These are phyloP conservation scores for Solanum ossicruentum DNA, from an alignment of 257 asterid species.

Conservation along the genomic window DNA sequence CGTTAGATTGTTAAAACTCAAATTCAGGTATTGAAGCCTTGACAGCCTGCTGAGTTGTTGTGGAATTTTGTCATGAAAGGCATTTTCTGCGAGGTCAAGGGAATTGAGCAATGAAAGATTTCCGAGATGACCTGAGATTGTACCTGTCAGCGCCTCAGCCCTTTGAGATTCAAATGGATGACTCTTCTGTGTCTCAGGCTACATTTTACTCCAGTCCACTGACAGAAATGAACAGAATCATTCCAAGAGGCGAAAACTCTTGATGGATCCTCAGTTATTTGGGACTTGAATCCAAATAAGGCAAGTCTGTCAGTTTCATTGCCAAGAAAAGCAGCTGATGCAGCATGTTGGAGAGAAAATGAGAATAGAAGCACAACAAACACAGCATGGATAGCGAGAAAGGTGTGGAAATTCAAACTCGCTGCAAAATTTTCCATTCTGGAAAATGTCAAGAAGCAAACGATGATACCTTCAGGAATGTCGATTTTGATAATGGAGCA, in stretches of 20 bases:
- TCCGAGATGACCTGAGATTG: conserved; percentile 21
- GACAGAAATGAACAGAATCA: conserved; percentile 17
- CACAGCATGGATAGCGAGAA: background rate
- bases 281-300: conserved; percentile 34
- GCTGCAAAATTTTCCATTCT: conserved; percentile 3
- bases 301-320: conserved; percentile 26
- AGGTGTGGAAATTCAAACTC: background rate
- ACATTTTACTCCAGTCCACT: conserved; percentile 38
- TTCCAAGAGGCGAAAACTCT: conserved; percentile 27
- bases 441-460: background rate
- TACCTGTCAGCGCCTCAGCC: conserved; percentile 18
- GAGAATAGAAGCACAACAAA: background rate
- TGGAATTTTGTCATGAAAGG: conserved; percentile 22
- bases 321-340: conserved; percentile 2
- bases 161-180: conserved; percentile 18
- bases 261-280: conserved; percentile 27
- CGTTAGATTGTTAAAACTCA: conserved; percentile 20
- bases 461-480: background rate
- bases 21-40: conserved; percentile 18
- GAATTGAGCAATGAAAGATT: conserved; percentile 22
- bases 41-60: conserved; percentile 19
- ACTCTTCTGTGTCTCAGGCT: conserved; percentile 9
- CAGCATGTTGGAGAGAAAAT: conserved; percentile 5
- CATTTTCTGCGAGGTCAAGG: conserved; percentile 29
- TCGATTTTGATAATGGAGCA: background rate